Evolutionary conservation across 306 rosid genomes (phyloP).

Genomic region (Luffa acutangula): DNA sequence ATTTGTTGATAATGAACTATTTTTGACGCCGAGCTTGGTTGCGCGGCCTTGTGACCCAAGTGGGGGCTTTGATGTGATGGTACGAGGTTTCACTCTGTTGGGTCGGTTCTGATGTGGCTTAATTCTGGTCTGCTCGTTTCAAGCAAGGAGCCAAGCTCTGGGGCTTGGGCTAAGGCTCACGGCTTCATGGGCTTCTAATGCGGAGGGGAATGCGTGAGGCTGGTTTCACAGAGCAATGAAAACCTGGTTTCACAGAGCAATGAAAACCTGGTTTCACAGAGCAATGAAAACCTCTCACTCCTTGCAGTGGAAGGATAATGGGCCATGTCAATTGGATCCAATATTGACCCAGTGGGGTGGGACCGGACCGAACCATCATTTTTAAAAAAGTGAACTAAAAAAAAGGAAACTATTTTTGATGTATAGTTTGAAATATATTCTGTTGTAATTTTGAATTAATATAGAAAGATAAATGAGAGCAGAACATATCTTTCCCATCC

Average conservation of each 20-base stretch:
- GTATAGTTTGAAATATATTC: neutral
- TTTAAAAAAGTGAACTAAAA: no score
- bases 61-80: neutral
- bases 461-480: neutral
- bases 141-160: neutral
- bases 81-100: neutral
- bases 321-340: no score
- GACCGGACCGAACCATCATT: no score
- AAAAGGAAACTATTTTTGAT: no score
- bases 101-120: neutral
- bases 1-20: neutral
- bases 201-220: constrained; percentile 15
- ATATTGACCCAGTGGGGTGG: neutral
- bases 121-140: neutral
- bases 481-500: neutral
- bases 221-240: constrained; percentile 18
- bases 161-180: neutral
- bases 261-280: constrained; percentile 16
- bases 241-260: no score
- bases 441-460: neutral
- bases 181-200: neutral
- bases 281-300: constrained; percentile 17
- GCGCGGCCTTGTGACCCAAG: neutral
- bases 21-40: neutral
- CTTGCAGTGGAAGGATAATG: constrained; percentile 5